phyloP scores from a whole-genome alignment of 768 basidiomycete genomes.

The Rhizopogon roseolus region DNA sequence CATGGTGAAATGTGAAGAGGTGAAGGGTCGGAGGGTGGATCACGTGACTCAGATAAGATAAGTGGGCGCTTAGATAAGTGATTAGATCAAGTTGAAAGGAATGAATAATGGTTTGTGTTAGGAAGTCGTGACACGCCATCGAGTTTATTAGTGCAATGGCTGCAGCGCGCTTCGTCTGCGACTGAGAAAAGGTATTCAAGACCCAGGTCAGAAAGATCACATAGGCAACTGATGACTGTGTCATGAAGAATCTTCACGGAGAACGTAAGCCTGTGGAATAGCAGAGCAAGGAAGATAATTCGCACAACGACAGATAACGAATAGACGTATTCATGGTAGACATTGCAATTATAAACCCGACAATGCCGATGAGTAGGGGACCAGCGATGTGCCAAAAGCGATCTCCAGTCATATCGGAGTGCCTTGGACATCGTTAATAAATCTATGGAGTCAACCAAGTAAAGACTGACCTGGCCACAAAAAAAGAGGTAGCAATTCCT shows the following conservation, averaged over 20 bases:
- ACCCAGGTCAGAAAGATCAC: conserved; percentile 56
- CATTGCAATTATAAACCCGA: conserved; percentile 63
- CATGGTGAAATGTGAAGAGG: too few species aligned
- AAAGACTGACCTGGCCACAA: conserved; percentile 38
- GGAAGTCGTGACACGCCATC: too few species aligned
- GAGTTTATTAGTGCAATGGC: conserved; percentile 77
- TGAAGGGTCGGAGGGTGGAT: too few species aligned
- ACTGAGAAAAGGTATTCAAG: conserved; percentile 60
- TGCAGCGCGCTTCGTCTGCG: conserved; percentile 81
- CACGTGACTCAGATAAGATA: too few species aligned
- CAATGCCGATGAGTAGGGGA: conserved; percentile 50
- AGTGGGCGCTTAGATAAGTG: too few species aligned
- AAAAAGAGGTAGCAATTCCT: conserved; percentile 53
- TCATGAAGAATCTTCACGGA: conserved; percentile 64
- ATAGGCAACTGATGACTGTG: conserved; percentile 65
- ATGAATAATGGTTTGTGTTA: too few species aligned
- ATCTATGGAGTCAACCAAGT: not conserved
- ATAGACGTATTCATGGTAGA: conserved; percentile 55
- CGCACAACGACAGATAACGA: conserved; percentile 62
- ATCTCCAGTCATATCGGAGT: conserved; percentile 68
- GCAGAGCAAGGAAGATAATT: not conserved
- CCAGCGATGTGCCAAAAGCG: conserved; percentile 65
- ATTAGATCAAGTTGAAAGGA: too few species aligned
- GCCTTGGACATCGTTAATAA: conserved; percentile 31
- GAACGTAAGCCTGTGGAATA: not conserved